A percentile compares a stretch with the other conserved stretches of the same genome.
Evolutionary conservation across 805 yeast species (phyloP).

Genomic region (Yarrowia sp.): DNA sequence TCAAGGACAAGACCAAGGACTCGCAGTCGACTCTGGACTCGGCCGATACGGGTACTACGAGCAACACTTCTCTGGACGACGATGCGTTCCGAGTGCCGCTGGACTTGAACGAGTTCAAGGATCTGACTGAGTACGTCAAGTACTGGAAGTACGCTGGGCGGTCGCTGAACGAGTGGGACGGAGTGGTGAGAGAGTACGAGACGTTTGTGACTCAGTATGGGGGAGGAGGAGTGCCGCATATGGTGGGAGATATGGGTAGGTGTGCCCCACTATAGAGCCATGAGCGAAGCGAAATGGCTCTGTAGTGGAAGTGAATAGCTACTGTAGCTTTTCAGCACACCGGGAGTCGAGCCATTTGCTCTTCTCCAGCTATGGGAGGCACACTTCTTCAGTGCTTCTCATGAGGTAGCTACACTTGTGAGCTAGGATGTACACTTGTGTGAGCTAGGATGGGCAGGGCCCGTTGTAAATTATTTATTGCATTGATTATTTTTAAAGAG

Average conservation of each 20-base stretch:
- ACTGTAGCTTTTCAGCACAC: background rate
- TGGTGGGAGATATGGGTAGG: constrained; percentile 32
- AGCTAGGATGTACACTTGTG: background rate
- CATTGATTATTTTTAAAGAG: background rate
- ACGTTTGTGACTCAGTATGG: constrained; percentile 46
- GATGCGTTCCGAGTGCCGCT: constrained; percentile 23
- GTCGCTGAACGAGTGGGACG: constrained; percentile 53
- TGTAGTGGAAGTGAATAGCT: too few relatives aligned
- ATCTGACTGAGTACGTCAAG: constrained; percentile 42
- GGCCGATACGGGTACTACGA: background rate
- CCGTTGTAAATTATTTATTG: constrained; percentile 15
- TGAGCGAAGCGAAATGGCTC: constrained; percentile 1
- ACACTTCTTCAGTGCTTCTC: too few relatives aligned
- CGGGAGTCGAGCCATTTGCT: background rate
- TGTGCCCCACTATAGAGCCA: constrained; percentile 6
- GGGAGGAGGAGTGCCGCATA: constrained; percentile 13
- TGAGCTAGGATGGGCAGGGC: background rate
- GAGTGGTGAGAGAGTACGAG: constrained; percentile 50
- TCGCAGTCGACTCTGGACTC: constrained; percentile 27
- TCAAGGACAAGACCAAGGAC: constrained; percentile 33
- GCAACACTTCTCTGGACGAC: constrained; percentile 32
- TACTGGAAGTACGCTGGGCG: constrained; percentile 53
- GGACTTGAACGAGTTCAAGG: constrained; percentile 15
- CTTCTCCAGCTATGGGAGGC: too few relatives aligned
- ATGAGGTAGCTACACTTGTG: too few relatives aligned